Evolutionary conservation across 352 stramenopile genomes (phyloP), one percentile per base, ranked within the genome.

Genomic region (Phytopythium litorale): DNA sequence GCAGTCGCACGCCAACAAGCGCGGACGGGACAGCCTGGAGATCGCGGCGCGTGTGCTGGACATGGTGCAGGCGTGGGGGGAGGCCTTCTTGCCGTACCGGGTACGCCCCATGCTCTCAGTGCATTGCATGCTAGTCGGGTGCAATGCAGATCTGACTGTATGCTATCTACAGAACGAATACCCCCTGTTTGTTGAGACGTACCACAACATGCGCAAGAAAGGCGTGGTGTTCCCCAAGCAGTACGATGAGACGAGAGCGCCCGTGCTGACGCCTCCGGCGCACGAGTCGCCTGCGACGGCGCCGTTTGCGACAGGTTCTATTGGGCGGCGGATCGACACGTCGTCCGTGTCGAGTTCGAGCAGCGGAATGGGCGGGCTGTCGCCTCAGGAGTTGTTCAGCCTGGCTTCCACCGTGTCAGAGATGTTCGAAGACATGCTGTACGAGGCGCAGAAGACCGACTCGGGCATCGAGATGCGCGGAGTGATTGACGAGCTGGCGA

Each of bases 401-500:
- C 79, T 91, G 21, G 79, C 83, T 7, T 79, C 71, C 8, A 91
- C 88, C 58, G 73, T 91, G 43, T 62, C 68, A 1, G 84, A 93
- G 61, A 93, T 93, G 84, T 88, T 93, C 60, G 84, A 93, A 40
- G 84, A 93, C 63, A 91, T 93, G 84, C 65, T 93, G 25, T 73
- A 77, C 56, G 84, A 91, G 58, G 78, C 71, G 0, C 73, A 83
- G 60, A 90, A 86, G 58, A 55, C 76, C 13, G 25, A 66, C 1
- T 72, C 76, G 49, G 73, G 69, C 1, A 78, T 87, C 8, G 65
- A 58, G 5, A 77, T 68, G 30, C 67, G 74, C 11, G 82, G 80
- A 0, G 81, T 89, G 50, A 90, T 91, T 61, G 72, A 84, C n/a
- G 84, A 93, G 65, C 67, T 93, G 42, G 78, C 76, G 13, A 57